Base-by-base conservation (phyloP, 352 stramenopile species). In the Phytopythium kandeliae region DNA sequence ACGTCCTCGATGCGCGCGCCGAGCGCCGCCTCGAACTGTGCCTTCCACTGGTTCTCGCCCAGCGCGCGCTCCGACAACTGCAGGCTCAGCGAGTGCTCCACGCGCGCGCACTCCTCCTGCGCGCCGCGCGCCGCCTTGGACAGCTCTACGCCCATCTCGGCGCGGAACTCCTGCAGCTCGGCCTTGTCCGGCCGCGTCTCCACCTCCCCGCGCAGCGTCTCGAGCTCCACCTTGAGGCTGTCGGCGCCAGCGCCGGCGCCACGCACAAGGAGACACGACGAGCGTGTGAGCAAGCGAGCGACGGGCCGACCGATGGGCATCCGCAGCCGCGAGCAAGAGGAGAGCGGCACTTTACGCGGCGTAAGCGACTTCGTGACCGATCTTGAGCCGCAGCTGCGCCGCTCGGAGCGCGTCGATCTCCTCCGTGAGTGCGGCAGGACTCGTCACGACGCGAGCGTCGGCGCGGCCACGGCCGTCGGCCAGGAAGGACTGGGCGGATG, bases 11-110 rank as follows among this genome's bases (percentile, higher is more conserved):
- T 77, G 0, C 74, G 77, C 16, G 67, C 61, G 0, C 57, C 62
- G 22, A 88, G 73, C 3, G 55, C 65, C 4, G 55, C 54, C 19
- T 85, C 73, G 41, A 85, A 87, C 6, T 60, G 48, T 0, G 71
- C 44, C 46, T 87, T 88, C 74, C 74, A 88, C 30, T 74, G 54
- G 51, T 86, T 86, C 51, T 78, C 73, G 13, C 48, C 47, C 17
- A 84, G 54, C 35, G 78, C 60, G 4, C 59, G 55, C 38, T 64
- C 65, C 3, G 74, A 61, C 3, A 85, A 46, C 16, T 57, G 60
- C 15, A 64, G 13, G n/a, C 61, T 69, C 22, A 79, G 49, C n/a
- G 54, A 55, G 24, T 81, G 65, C 26, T 57, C 63, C 28, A 74
- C 43, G n/a, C 56, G 51, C 8, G 62, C 40, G 7, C 74, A 60